Evolutionary conservation across 306 rosid species (phyloP), one percentile per base, ranked within the genome.

Genomic region (Pterocarpus macrocarpus): DNA sequence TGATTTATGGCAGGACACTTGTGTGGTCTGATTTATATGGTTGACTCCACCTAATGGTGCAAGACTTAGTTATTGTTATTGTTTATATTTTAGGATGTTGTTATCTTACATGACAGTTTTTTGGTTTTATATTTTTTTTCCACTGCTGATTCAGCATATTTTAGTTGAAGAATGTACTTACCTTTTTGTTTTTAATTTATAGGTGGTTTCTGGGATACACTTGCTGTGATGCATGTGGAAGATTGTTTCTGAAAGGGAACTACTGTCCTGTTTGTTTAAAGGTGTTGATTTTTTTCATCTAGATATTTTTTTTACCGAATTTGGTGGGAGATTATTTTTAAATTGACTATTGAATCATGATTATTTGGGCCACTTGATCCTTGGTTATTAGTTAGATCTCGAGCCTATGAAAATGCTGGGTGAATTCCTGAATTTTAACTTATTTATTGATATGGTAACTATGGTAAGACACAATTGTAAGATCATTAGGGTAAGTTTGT

Each of bases 151-250:
- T 59, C 13, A 33, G 65, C 34, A 34, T 41, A 75, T 74, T 69
- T 50, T 50, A 34, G 22, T 80, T 30, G 47, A 43, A 43, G 45
- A 49, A 28, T 67, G 68, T 28, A 79, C 79, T 89, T 68, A 84
- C 83, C 56, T 22, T 43, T 22, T 84, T 70, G 13, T 47, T 82
- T 64, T 76, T 41, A 69, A 61, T 57, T 50, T 67, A 65, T 84
- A 95, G 98, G 92, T 95, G 99, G 99, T 95, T 95, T 87, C 84
- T 95, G 82, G 96, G 97, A 75, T 93, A 93, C 85, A 95, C 99
- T 62, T 92, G 97, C 84, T 95, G 99, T 47, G 99, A 95, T 85
- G 99, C 99, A 30, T 95, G 99, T 82, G 99, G 99, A 77, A 90
- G 99, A 86, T 90, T 95, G 86, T 95, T 95, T 85, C 90, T 87